phyloP scores from a whole-genome alignment of 73 alveolate genomes.

The Halteria grandinella region DNA sequence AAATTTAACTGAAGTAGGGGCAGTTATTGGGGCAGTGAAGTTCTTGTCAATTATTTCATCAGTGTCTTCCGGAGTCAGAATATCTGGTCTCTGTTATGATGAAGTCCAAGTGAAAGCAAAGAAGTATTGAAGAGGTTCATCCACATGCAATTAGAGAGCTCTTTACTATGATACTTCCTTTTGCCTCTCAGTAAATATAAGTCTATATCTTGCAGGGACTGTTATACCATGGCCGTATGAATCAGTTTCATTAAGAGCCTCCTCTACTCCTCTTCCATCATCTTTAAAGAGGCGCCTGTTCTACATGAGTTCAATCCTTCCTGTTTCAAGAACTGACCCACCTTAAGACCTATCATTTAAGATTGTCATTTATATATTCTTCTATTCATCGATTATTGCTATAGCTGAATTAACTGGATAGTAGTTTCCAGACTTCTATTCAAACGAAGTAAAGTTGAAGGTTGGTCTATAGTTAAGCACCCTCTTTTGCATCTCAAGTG shows the following conservation, averaged over 20 bases:
- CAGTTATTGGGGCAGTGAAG: background rate
- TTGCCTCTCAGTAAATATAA: background rate
- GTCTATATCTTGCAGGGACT: slow-evolving; percentile 36
- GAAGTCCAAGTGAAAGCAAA: slow-evolving; percentile 5
- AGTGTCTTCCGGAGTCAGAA: background rate
- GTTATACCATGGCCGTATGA: slow-evolving; percentile 59
- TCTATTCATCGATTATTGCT: slow-evolving; percentile 53
- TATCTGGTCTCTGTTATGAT: background rate
- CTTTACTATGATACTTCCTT: slow-evolving; percentile 24
- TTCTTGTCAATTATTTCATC: background rate
- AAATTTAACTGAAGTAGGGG: slow-evolving; percentile 12
- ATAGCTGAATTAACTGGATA: slow-evolving; percentile 75
- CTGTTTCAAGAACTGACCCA: slow-evolving; percentile 83
- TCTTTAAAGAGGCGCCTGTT: slow-evolving; percentile 81
- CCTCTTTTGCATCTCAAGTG: slow-evolving; percentile 70
- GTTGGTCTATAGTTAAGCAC: slow-evolving; percentile 65
- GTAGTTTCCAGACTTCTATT: slow-evolving; percentile 69
- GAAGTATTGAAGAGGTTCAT: slow-evolving; percentile 40
- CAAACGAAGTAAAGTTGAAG: slow-evolving; percentile 53
- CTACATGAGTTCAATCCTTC: slow-evolving; percentile 91
- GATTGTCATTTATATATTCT: slow-evolving; percentile 36
- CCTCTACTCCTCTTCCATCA: slow-evolving; percentile 90
- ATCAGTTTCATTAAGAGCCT: slow-evolving; percentile 85
- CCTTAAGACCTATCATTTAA: slow-evolving; percentile 90
- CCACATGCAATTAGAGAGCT: background rate